A percentile compares a stretch with the other conserved stretches of the same genome.
These are phyloP conservation scores for Boletus fagicola DNA, from an alignment of 768 basidiomycete species.

Conservation along the genomic window DNA sequence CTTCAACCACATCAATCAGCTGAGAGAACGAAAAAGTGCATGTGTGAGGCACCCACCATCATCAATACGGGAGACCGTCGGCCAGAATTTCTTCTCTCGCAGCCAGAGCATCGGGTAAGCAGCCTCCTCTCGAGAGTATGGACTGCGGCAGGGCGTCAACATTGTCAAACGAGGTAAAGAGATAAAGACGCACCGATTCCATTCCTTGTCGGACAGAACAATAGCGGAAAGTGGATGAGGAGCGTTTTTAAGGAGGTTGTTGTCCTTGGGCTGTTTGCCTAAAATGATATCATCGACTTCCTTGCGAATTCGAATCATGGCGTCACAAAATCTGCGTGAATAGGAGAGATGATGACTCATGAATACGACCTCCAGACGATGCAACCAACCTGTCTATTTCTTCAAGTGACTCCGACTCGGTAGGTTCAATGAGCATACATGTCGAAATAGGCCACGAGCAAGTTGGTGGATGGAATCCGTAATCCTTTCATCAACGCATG, in stretches of 20 bases:
- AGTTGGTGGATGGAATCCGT: conserved; percentile 95
- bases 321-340: conserved; percentile 82
- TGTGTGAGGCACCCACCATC: conserved; percentile 63
- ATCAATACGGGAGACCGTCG: conserved; percentile 85
- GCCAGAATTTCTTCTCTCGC: conserved; percentile 94
- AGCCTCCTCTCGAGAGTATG: conserved; percentile 88
- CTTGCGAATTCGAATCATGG: conserved; percentile 93
- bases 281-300: conserved; percentile 86
- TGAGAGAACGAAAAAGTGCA: background rate
- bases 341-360: background rate
- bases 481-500: conserved; percentile 51
- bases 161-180: background rate
- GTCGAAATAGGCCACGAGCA: conserved; percentile 98
- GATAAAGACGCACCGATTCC: conserved; percentile 66
- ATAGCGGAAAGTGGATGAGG: conserved; percentile 85
- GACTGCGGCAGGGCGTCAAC: conserved; percentile 43
- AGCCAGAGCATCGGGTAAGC: conserved; percentile 86
- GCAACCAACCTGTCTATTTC: conserved; percentile 76
- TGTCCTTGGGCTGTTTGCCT: conserved; percentile 86
- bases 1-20: conserved; percentile 39
- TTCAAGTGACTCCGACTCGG: conserved; percentile 91
- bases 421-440: conserved; percentile 97
- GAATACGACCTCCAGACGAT: background rate
- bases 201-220: conserved; percentile 68
- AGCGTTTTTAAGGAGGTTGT: conserved; percentile 91